These are phyloP conservation scores for Leccinum subspadiceum DNA, from an alignment of 1,284 basidiomycete genomes.

Conservation along the genomic window DNA sequence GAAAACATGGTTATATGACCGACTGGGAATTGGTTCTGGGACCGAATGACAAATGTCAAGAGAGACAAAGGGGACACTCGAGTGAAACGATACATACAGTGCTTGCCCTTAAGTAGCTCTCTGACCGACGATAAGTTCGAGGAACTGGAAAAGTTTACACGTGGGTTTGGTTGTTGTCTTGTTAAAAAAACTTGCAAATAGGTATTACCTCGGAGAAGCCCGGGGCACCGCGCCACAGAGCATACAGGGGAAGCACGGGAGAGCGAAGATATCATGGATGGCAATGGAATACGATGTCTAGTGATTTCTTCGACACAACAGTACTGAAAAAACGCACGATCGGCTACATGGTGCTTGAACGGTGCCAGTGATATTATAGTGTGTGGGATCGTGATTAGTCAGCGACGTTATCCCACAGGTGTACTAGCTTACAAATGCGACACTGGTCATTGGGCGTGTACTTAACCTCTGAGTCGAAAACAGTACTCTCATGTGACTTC, in stretches of 20 bases:
- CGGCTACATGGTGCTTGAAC: background rate
- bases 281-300: background rate
- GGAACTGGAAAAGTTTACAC: background rate
- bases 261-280: background rate
- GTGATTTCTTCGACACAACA: background rate
- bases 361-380: background rate
- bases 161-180: background rate
- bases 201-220: background rate
- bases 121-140: background rate
- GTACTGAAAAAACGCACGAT: background rate
- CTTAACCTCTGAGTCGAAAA: background rate
- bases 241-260: background rate
- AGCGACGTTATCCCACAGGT: background rate
- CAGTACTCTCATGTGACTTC: background rate
- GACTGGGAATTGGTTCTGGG: background rate
- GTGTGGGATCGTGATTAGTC: background rate
- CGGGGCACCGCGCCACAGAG: background rate
- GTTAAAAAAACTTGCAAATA: background rate
- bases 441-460: background rate
- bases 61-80: conserved; percentile 2
- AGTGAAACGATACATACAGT: background rate
- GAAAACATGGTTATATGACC: background rate
- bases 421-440: background rate
- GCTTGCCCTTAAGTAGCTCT: background rate
- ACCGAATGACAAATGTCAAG: background rate